Conservation (phyloP, 192 early-diverging fungal genomes). For the Coemansia sp. region DNA sequence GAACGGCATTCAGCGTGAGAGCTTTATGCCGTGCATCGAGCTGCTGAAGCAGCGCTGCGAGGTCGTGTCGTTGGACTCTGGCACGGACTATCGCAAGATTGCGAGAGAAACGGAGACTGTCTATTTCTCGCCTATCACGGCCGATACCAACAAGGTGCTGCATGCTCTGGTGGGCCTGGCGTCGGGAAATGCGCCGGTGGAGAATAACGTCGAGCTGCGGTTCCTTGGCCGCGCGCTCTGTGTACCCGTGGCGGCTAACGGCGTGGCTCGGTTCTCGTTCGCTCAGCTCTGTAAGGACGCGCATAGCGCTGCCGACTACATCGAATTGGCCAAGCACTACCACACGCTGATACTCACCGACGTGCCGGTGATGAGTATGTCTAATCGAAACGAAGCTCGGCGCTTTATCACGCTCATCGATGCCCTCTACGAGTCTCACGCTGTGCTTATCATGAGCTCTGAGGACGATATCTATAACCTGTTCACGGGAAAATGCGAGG, state of each 20-base stretch:
- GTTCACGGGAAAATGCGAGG: constrained; percentile 69
- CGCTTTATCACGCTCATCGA: constrained; percentile 95
- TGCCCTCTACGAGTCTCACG: constrained; percentile 86
- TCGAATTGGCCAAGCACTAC: constrained; percentile 78
- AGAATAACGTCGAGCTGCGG: constrained; percentile 42
- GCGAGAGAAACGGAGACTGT: constrained; percentile 63
- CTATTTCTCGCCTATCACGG: constrained; percentile 71
- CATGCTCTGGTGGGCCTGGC: constrained; percentile 47
- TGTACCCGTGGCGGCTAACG: constrained; percentile 67
- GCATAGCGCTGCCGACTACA: constrained; percentile 86
- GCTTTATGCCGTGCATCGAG: constrained; percentile 92
- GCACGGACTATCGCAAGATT: constrained; percentile 88
- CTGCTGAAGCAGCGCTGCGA: constrained; percentile 80
- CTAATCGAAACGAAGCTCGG: constrained; percentile 83
- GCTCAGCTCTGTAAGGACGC: constrained; percentile 75
- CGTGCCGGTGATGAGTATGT: constrained; percentile 69
- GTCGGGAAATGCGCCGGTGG: constrained; percentile 21
- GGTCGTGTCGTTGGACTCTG: constrained; percentile 84
- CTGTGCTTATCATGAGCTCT: constrained; percentile 73
- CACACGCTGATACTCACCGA: constrained; percentile 79
- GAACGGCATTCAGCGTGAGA: constrained; percentile 93
- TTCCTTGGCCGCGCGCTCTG: constrained; percentile 79
- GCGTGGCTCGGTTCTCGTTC: constrained; percentile 80
- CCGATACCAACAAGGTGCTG: constrained; percentile 39
- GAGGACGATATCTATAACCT: constrained; percentile 68